These are phyloP conservation scores for Postia placenta DNA, from an alignment of 768 basidiomycete species.

Conservation along the genomic window DNA sequence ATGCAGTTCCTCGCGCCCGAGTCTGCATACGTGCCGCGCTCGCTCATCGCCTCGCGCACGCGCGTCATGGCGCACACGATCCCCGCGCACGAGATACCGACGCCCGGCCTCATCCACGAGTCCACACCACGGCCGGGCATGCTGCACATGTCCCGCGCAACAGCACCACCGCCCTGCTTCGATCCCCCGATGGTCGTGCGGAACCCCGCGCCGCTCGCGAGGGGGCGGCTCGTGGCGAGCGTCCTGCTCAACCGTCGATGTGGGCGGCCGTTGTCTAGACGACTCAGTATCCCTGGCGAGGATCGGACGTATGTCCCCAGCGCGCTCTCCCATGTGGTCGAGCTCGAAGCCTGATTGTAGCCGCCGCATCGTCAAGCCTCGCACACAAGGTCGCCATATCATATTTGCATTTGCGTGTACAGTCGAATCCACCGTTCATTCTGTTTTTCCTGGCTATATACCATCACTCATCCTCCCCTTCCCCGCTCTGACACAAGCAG, in stretches of 20 bases:
- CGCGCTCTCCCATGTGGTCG: conserved; percentile 45
- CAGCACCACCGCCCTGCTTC: background rate
- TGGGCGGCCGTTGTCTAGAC: conserved; percentile 49
- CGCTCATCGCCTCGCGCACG: conserved; percentile 8
- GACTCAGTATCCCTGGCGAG: conserved; percentile 22
- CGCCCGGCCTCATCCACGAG: background rate
- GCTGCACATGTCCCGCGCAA: background rate
- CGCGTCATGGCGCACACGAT: conserved; percentile 4
- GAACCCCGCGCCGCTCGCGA: conserved; percentile 13
- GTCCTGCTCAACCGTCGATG: conserved; percentile 50
- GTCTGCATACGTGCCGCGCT: conserved; percentile 2
- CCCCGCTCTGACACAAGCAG: background rate
- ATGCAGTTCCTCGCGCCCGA: background rate
- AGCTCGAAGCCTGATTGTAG: conserved; percentile 26
- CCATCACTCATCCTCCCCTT: background rate
- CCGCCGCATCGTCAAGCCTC: background rate
- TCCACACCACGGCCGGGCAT: background rate
- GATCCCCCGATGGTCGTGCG: conserved; percentile 2
- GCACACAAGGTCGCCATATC: background rate
- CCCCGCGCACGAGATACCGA: background rate
- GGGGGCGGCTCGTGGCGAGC: conserved; percentile 48
- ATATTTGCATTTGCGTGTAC: background rate
- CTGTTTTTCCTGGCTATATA: background rate
- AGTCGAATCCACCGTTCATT: background rate
- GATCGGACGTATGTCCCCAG: conserved; percentile 44